These are phyloP conservation scores for Coccomyxa sp. DNA, from an alignment of 139 green algal species.

Conservation along the genomic window DNA sequence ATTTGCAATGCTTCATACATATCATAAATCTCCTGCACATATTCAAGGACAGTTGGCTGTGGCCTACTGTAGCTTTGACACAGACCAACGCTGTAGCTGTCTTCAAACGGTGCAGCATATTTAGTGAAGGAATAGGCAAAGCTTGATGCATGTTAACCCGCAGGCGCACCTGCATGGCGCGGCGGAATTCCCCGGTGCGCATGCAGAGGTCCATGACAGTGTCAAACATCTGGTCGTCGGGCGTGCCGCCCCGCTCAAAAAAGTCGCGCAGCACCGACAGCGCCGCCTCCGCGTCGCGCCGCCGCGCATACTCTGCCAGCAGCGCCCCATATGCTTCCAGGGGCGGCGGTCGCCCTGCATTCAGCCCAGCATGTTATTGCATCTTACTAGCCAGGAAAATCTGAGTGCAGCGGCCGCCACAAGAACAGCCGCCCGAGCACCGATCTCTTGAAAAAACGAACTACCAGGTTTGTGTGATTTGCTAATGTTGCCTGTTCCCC, in stretches of 20 bases:
- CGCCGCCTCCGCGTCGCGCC: conserved; percentile 20
- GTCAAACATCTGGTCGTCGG: conserved; percentile 55
- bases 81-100: too few species aligned
- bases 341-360: conserved; percentile 30
- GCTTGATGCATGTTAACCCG: not conserved
- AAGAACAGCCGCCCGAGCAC: too few species aligned
- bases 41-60: too few species aligned
- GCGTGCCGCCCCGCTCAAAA: conserved; percentile 39
- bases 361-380: not conserved
- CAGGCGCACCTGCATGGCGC: conserved; percentile 48
- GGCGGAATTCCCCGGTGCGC: conserved; percentile 17
- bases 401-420: too few species aligned
- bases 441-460: too few species aligned
- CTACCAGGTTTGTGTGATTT: too few species aligned
- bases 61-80: too few species aligned
- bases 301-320: conserved; percentile 38
- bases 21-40: too few species aligned
- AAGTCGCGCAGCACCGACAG: conserved; percentile 44
- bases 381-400: not conserved
- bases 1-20: too few species aligned
- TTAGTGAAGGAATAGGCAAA: too few species aligned
- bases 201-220: conserved; percentile 39
- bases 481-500: too few species aligned
- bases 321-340: conserved; percentile 37
- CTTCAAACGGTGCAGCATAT: too few species aligned